A percentile compares a stretch with the other conserved stretches of the same genome.
Evolutionary conservation across 2,329 filamentous ascomycete genomes (phyloP).

Genomic region (Sporothrix pallida): DNA sequence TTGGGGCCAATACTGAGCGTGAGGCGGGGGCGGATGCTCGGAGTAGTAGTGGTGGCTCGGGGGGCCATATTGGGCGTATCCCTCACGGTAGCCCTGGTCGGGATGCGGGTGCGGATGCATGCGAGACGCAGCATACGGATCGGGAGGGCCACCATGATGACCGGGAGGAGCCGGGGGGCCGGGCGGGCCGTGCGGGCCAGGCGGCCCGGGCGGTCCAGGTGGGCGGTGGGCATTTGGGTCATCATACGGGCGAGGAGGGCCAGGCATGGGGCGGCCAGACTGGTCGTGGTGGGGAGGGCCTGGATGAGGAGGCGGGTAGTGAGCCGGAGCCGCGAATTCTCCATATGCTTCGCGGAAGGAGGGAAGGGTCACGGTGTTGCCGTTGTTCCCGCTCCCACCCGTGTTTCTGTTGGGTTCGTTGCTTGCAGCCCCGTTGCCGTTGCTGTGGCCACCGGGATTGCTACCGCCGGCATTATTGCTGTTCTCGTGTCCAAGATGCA

Average conservation of each 20-base stretch:
- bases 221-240: constrained; percentile 46
- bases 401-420: neutral
- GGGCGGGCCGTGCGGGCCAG: constrained; percentile 51
- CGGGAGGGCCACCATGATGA: constrained; percentile 39
- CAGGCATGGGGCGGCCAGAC: constrained; percentile 32
- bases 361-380: constrained; percentile 36
- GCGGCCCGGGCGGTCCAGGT: constrained; percentile 55
- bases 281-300: constrained; percentile 26
- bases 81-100: constrained; percentile 34
- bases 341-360: constrained; percentile 38
- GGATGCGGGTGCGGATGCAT: constrained; percentile 37
- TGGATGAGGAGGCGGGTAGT: constrained; percentile 27
- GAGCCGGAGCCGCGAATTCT: constrained; percentile 8
- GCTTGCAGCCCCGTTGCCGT: neutral
- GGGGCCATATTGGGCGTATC: constrained; percentile 34
- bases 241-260: constrained; percentile 42
- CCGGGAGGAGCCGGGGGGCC: constrained; percentile 52
- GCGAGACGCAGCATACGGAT: constrained; percentile 36
- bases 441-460: neutral
- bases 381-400: constrained; percentile 1
- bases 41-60: constrained; percentile 38
- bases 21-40: constrained; percentile 33
- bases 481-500: neutral
- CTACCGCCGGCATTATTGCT: constrained; percentile 1
- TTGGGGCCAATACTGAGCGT: constrained; percentile 35